A percentile compares a stretch with the other conserved stretches of the same genome.
Evolutionary conservation across 495 filamentous ascomycete genomes (phyloP).

Genomic region (Penicillium simplicissimum): DNA sequence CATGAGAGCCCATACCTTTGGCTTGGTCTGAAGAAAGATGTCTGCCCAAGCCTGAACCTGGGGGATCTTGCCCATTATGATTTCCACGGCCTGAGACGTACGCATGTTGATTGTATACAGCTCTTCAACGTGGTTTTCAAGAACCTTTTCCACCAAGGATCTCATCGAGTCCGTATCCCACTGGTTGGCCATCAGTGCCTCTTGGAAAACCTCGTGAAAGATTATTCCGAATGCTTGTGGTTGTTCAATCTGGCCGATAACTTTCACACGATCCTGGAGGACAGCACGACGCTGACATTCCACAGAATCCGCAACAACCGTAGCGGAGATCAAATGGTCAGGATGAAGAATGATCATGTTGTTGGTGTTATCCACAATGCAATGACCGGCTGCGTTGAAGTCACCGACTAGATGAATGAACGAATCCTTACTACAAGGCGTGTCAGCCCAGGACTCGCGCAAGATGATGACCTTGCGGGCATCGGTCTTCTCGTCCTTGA

Average conservation of each 20-base stretch:
- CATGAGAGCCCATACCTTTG: conserved; percentile 55
- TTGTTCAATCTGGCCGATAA: conserved; percentile 71
- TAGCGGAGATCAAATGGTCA: conserved; percentile 92
- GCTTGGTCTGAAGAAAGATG: conserved; percentile 70
- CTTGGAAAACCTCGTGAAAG: conserved; percentile 92
- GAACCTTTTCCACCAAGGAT: conserved; percentile 61
- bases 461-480: conserved; percentile 68
- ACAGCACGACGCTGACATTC: conserved; percentile 85
- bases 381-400: conserved; percentile 64
- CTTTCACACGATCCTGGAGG: conserved; percentile 90
- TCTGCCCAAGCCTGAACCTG: conserved; percentile 81
- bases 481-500: conserved; percentile 71
- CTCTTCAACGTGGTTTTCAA: conserved; percentile 75
- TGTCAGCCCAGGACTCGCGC: conserved; percentile 82
- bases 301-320: conserved; percentile 90
- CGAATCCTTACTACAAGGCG: conserved; percentile 67
- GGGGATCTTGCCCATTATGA: conserved; percentile 75
- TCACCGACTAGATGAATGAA: conserved; percentile 85
- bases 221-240: conserved; percentile 87
- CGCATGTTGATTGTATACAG: conserved; percentile 81
- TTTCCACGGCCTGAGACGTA: conserved; percentile 66
- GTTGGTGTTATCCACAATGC: conserved; percentile 72
- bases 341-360: conserved; percentile 93
- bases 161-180: conserved; percentile 73
- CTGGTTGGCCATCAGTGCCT: conserved; percentile 77